Conservation (phyloP, 2,329 filamentous ascomycete genomes). For the Trichoderma oligosporum region DNA sequence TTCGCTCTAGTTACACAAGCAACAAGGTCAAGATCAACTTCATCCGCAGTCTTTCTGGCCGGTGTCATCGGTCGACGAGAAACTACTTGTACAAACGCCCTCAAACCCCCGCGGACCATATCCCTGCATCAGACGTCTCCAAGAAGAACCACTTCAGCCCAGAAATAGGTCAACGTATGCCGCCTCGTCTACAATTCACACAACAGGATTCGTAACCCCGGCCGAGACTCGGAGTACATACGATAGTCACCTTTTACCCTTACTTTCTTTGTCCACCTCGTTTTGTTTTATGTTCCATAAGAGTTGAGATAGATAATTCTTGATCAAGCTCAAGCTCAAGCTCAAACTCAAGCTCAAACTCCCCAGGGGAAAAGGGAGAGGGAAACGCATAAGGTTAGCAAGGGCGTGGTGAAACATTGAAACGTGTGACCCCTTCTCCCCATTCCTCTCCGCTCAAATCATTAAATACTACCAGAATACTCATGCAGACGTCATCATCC, state of each 20-base stretch:
- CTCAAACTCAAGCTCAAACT: too few relatives aligned
- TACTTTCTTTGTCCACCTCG: not conserved
- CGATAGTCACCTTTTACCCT: not conserved
- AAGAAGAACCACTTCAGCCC: not conserved
- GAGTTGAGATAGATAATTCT: not conserved
- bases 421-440: not conserved
- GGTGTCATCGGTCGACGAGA: not conserved
- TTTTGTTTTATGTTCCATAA: not conserved
- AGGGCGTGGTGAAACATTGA: slow-evolving; percentile 5
- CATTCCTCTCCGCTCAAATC: not conserved
- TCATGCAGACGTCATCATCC: not conserved
- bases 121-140: not conserved
- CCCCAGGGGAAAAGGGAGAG: not conserved
- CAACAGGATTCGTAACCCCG: not conserved
- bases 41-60: not conserved
- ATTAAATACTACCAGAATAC: not conserved
- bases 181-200: not conserved
- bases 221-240: not conserved
- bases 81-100: not conserved
- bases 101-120: not conserved
- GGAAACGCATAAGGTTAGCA: not conserved
- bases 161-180: not conserved
- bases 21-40: too few relatives aligned
- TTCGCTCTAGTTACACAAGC: not conserved
- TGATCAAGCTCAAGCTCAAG: too few relatives aligned